phyloP scores from a whole-genome alignment of 2,329 filamentous ascomycete species.

The Xylariaceae sp. region DNA sequence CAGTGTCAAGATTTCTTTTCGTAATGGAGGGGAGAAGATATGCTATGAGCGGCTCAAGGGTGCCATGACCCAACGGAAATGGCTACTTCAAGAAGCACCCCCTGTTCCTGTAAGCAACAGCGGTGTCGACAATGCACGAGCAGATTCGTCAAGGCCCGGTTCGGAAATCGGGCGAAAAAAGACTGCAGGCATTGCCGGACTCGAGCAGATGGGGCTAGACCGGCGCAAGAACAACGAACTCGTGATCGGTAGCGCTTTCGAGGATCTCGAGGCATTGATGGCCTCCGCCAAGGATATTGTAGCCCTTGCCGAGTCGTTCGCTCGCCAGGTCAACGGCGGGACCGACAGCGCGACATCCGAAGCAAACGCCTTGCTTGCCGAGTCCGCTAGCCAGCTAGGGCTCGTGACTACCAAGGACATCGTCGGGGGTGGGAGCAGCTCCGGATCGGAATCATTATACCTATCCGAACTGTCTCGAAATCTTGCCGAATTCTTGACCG shows the following conservation, averaged over 20 bases:
- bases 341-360: slow-evolving; percentile 65
- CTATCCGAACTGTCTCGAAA: slow-evolving; percentile 84
- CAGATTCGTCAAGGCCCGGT: slow-evolving; percentile 32
- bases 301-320: slow-evolving; percentile 86
- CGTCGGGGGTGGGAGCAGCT: slow-evolving; percentile 71
- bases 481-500: slow-evolving; percentile 84
- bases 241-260: slow-evolving; percentile 91
- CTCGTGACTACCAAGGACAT: slow-evolving; percentile 96
- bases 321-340: slow-evolving; percentile 63
- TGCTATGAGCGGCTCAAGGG: slow-evolving; percentile 89
- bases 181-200: slow-evolving; percentile 84
- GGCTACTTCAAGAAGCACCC: slow-evolving; percentile 88
- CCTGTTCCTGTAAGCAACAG: slow-evolving; percentile 71
- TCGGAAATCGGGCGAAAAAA: slow-evolving; percentile 48
- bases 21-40: slow-evolving; percentile 83
- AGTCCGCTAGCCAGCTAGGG: slow-evolving; percentile 82
- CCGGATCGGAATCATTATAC: slow-evolving; percentile 75
- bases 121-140: slow-evolving; percentile 39
- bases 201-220: slow-evolving; percentile 83
- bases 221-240: slow-evolving; percentile 90
- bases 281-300: slow-evolving; percentile 96
- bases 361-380: slow-evolving; percentile 73
- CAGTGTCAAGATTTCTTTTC: slow-evolving; percentile 88
- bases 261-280: slow-evolving; percentile 96
- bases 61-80: slow-evolving; percentile 90